Percentiles rank a stretch among this genome's conserved stretches.
Conservation (phyloP, 495 filamentous ascomycete species). For the Xylaria palmicola region DNA sequence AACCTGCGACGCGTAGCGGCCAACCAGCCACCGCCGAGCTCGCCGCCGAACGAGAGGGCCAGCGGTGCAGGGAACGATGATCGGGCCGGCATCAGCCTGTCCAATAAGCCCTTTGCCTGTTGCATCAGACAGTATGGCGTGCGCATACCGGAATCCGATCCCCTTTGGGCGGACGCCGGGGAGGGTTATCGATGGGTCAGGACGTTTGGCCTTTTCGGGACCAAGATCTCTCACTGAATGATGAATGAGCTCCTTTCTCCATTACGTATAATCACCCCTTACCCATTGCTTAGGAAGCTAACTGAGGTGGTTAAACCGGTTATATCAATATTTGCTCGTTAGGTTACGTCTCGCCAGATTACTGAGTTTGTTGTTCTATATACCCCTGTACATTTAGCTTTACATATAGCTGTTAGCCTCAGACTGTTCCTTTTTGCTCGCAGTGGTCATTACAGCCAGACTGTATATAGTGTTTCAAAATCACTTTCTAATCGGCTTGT, state of each 20-base stretch:
- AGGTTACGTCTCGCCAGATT: neutral
- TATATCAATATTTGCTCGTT: neutral
- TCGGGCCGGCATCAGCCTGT: conserved; percentile 19
- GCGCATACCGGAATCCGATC: conserved; percentile 27
- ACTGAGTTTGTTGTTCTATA: neutral
- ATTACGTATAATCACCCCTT: too few species aligned
- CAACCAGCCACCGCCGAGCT: conserved; percentile 21
- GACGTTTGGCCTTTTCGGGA: conserved; percentile 55
- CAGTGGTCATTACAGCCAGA: too few species aligned
- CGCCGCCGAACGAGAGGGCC: conserved; percentile 5
- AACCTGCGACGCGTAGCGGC: conserved; percentile 24
- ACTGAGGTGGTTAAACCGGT: neutral
- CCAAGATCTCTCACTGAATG: conserved; percentile 40
- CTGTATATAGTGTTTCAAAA: too few species aligned
- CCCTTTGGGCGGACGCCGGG: conserved; percentile 32
- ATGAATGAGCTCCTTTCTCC: too few species aligned
- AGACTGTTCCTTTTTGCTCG: too few species aligned
- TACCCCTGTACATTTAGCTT: neutral
- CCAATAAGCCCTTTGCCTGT: conserved; percentile 57
- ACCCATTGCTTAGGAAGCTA: neutral
- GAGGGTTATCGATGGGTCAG: conserved; percentile 45
- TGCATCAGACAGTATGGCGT: conserved; percentile 64
- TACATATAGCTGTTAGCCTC: neutral
- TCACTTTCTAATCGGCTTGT: too few species aligned
- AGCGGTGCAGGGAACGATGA: neutral